These are phyloP conservation scores for Sugiyamaella valdiviana DNA, from an alignment of 805 yeast genomes.

Conservation along the genomic window DNA sequence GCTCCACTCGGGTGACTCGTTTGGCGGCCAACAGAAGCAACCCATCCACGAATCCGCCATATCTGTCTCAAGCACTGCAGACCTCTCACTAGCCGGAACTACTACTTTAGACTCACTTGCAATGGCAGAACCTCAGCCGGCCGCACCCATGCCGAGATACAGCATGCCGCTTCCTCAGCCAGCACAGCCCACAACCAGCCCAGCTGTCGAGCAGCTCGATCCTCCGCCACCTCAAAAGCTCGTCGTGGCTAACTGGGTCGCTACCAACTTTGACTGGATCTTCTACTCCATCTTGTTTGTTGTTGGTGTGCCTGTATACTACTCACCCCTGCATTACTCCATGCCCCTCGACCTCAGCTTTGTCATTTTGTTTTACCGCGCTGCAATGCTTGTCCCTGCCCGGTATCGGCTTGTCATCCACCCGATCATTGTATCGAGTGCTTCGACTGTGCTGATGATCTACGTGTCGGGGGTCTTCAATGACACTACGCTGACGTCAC, in stretches of 20 bases:
- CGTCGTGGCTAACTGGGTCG: slow-evolving; percentile 34
- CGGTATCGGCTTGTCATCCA: slow-evolving; percentile 50
- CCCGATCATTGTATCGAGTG: slow-evolving; percentile 66
- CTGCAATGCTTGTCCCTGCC: slow-evolving; percentile 43
- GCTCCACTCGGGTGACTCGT: too few species aligned
- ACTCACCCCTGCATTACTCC: slow-evolving; percentile 47
- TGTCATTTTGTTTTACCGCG: slow-evolving; percentile 51
- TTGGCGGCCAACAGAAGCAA: too few species aligned
- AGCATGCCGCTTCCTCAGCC: slow-evolving; percentile 2
- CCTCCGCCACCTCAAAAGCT: slow-evolving; percentile 24
- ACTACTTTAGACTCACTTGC: too few species aligned
- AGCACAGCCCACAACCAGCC: background rate
- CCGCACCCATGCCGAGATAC: slow-evolving; percentile 2
- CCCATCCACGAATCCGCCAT: too few species aligned
- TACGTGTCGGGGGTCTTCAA: slow-evolving; percentile 55
- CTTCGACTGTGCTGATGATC: slow-evolving; percentile 54
- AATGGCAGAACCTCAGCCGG: slow-evolving; percentile 3
- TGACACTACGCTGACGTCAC: slow-evolving; percentile 35
- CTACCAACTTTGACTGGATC: slow-evolving; percentile 50
- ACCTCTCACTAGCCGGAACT: too few species aligned
- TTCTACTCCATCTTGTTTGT: slow-evolving; percentile 44
- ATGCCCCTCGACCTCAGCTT: slow-evolving; percentile 58
- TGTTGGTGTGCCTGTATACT: slow-evolving; percentile 56
- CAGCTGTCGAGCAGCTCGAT: slow-evolving; percentile 3
- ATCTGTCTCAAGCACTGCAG: too few species aligned